Base-by-base conservation (phyloP, 2,329 filamentous ascomycete genomes). In the Ilyonectria mors-panacis region DNA sequence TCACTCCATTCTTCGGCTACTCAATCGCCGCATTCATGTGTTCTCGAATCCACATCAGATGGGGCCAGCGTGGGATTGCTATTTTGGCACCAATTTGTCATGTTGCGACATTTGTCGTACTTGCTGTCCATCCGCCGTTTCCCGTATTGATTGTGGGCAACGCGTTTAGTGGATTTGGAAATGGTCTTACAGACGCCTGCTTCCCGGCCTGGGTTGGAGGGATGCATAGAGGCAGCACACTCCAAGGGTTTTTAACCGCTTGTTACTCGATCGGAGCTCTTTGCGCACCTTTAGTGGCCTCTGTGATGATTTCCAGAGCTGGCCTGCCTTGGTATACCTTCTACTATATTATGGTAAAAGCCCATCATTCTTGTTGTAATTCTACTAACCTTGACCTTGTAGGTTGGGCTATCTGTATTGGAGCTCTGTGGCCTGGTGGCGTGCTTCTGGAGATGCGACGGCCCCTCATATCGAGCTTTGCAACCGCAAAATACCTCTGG, bases 331-430 rank as follows among this genome's bases (percentile, higher is more conserved):
- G 92, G 92, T 93, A 91, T 72, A 83, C 83, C 2, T 94, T 92
- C 76, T 95, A 94, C 79, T 94, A 93, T 75, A 81, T 94, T 48
- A 92, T 94, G 90, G 89, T 92, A 23, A 26, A 91, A 30, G 89
- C 93, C 73, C 75, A 89, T 2, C 60, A 3, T 9, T 12, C 30
- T 30, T 2, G 6, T 1, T 1, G 6, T n/a, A n/a, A 15, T 39
- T 10, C 13, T 9, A 1, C 26, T 48, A 23, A 35, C 21, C 19
- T 26, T 51, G 13, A n/a, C 10, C 10, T 44, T 5, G 8, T 12
- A 75, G 71, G 58, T 75, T 17, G 69, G 62, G 0, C 10, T 75
- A n/a, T 55, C 69, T 17, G 66, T 63, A 7, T 70, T 73, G 66
- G 50, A 53, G 30, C 53, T 56, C 21, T 2, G 17, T 7, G 39